phyloP scores from a whole-genome alignment of 306 rosid species.

The Vigna radiata region DNA sequence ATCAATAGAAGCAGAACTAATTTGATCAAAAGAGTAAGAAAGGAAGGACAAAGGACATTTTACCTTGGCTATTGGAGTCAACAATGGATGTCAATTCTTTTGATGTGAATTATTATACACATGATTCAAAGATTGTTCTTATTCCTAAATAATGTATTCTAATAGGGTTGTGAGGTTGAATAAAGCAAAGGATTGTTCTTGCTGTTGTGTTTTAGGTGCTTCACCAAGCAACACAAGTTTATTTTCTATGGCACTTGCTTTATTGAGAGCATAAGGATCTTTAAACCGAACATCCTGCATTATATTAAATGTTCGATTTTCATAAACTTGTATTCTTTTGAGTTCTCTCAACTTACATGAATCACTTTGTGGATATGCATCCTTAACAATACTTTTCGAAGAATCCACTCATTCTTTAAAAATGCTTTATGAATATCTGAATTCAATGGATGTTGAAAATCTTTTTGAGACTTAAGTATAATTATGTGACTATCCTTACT shows the following conservation, averaged over 20 bases:
- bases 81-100: neutral
- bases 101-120: neutral
- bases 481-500: neutral
- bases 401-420: neutral
- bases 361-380: no score
- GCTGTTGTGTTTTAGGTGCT: no score
- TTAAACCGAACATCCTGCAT: conserved; percentile 19
- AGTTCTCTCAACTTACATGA: neutral
- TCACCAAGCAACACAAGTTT: no score
- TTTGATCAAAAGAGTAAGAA: no score
- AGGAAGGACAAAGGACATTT: neutral
- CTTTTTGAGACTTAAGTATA: neutral
- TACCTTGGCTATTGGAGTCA: neutral
- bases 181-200: no score
- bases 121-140: neutral
- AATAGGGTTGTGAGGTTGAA: no score
- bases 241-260: neutral
- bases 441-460: neutral
- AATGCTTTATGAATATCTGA: neutral
- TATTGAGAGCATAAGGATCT: neutral
- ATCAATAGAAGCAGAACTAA: no score
- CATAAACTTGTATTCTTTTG: neutral
- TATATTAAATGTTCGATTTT: neutral
- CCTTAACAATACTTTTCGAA: neutral
- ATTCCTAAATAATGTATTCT: no score